A percentile compares a stretch with the other conserved stretches of the same genome.
phyloP scores from a whole-genome alignment of 2,329 filamentous ascomycete genomes.

The Fusarium sp. region DNA sequence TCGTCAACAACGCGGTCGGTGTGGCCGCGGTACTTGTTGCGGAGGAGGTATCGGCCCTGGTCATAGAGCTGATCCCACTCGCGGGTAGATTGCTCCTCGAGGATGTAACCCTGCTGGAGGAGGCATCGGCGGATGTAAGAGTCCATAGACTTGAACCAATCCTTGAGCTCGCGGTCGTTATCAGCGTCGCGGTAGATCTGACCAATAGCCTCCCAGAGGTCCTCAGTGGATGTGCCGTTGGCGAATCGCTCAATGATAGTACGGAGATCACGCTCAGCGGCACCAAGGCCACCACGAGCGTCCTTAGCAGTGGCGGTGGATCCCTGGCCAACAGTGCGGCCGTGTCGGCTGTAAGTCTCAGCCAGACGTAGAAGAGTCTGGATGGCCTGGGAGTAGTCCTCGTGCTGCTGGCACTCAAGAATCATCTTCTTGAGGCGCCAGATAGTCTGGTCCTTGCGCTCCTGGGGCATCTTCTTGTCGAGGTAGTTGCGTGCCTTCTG shows the following conservation, averaged over 20 bases:
- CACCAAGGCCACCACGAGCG: slow-evolving; percentile 73
- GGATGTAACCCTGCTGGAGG: slow-evolving; percentile 89
- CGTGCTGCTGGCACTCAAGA: slow-evolving; percentile 93
- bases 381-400: slow-evolving; percentile 93
- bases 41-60: slow-evolving; percentile 84
- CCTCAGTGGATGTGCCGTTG: slow-evolving; percentile 89
- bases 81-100: slow-evolving; percentile 80
- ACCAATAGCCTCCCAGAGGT: slow-evolving; percentile 86
- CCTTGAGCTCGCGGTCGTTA: slow-evolving; percentile 83
- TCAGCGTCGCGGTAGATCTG: slow-evolving; percentile 90
- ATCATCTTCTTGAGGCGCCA: slow-evolving; percentile 98
- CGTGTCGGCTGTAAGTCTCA: slow-evolving; percentile 84
- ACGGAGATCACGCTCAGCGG: slow-evolving; percentile 80
- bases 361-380: slow-evolving; percentile 85
- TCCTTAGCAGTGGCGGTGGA: slow-evolving; percentile 77
- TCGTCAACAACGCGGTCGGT: slow-evolving; percentile 90
- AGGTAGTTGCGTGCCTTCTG: slow-evolving; percentile 77
- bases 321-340: slow-evolving; percentile 71
- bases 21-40: slow-evolving; percentile 86
- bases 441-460: slow-evolving; percentile 91
- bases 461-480: slow-evolving; percentile 86
- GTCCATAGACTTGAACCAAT: slow-evolving; percentile 87
- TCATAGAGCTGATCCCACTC: slow-evolving; percentile 91
- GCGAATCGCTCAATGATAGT: slow-evolving; percentile 94
- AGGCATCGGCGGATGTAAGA: slow-evolving; percentile 83